Conservation (phyloP, 257 asterid species). For the Striga asiatica region DNA sequence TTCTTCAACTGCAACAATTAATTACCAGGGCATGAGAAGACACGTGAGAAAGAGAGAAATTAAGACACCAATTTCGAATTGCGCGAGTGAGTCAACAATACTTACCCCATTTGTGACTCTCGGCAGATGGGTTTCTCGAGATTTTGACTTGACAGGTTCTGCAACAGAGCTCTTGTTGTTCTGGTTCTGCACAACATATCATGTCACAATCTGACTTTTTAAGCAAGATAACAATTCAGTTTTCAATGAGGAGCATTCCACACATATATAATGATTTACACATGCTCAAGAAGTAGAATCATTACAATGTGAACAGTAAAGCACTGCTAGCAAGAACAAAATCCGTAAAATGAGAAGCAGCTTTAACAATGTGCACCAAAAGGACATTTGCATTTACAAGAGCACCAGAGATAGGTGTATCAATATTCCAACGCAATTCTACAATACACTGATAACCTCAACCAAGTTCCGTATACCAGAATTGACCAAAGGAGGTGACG, state of each 20-base stretch:
- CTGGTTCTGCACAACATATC: slow-evolving; percentile 45
- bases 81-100: not conserved
- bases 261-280: not conserved
- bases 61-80: not conserved
- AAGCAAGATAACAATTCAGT: not conserved
- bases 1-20: slow-evolving; percentile 41
- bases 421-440: not conserved
- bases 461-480: not conserved
- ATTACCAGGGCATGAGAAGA: slow-evolving; percentile 8
- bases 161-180: slow-evolving; percentile 37
- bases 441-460: not conserved
- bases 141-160: slow-evolving; percentile 31
- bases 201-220: slow-evolving; percentile 4
- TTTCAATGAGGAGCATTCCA: not conserved
- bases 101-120: slow-evolving; percentile 53
- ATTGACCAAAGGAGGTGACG: not conserved
- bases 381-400: too few species aligned
- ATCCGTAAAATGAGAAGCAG: not conserved
- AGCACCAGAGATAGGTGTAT: not conserved
- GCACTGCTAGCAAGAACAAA: not conserved
- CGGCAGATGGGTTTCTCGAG: slow-evolving; percentile 28
- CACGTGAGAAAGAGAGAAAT: not conserved
- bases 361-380: not conserved
- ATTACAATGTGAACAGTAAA: not conserved
- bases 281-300: not conserved